These are phyloP conservation scores for Opeltia flavorubescens DNA, from an alignment of 495 filamentous ascomycete species.

Conservation along the genomic window DNA sequence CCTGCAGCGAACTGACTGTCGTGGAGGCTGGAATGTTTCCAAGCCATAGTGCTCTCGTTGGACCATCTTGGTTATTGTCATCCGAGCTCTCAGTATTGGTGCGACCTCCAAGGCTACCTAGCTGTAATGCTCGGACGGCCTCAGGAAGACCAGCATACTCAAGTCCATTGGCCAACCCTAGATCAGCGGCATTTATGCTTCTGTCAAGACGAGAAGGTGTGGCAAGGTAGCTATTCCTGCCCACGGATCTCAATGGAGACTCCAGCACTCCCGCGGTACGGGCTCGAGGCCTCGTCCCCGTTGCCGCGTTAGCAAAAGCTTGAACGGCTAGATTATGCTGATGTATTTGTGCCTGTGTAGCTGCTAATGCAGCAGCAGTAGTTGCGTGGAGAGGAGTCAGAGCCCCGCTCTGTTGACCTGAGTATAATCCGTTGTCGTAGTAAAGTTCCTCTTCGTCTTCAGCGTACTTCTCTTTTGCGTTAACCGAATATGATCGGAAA, in stretches of 20 bases:
- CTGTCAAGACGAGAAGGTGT: constrained; percentile 45
- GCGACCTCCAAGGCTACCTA: constrained; percentile 45
- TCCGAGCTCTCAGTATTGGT: constrained; percentile 34
- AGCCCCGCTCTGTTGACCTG: constrained; percentile 50
- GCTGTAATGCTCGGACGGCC: constrained; percentile 65
- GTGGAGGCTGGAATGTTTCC: constrained; percentile 97
- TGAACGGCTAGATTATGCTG: constrained; percentile 91
- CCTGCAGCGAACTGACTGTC: constrained; percentile 79
- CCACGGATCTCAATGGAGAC: constrained; percentile 53
- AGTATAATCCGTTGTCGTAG: constrained; percentile 30
- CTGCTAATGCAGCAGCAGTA: constrained; percentile 56
- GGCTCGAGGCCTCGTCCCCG: constrained; percentile 70
- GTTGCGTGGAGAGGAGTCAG: constrained; percentile 54
- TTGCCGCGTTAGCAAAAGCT: constrained; percentile 72
- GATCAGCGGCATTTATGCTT: constrained; percentile 68
- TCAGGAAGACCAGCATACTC: constrained; percentile 61
- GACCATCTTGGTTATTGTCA: constrained; percentile 71
- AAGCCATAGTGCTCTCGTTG: constrained; percentile 90
- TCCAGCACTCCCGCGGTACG: constrained; percentile 85
- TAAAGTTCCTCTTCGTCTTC: constrained; percentile 84
- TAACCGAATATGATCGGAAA: constrained; percentile 93
- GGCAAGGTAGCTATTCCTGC: constrained; percentile 58
- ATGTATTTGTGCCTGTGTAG: constrained; percentile 80
- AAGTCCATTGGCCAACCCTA: constrained; percentile 53
- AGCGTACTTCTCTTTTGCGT: constrained; percentile 95